Evolutionary conservation across 139 green algal genomes (phyloP), one percentile per base, ranked within the genome.

Genomic region (Spirogloea muscicola): DNA sequence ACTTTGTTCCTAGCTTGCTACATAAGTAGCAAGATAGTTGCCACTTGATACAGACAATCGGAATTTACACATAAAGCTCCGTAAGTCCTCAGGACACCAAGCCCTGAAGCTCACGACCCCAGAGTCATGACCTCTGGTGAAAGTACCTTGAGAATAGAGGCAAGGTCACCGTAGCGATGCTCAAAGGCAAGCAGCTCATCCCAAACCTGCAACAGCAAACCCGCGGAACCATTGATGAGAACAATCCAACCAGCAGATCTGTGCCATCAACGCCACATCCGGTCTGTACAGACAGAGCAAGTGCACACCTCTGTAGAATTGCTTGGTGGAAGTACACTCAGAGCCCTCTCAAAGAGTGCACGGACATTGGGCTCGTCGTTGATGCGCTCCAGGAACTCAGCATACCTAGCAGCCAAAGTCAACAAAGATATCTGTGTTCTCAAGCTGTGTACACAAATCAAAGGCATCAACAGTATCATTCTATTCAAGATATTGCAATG

Each of bases 291-390:
- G 55, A 21, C 27, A 38, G 33, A 21, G 9, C 27, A 64, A 64
- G 55, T 36, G 41, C 60, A 29, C 63, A 74, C 69, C 69, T 78
- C 60, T 5, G 36, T 18, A 36, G 69, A 78, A 29, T 76, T 34
- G 9, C 61, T 59, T 9, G 69, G 60, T 58, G 69, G 60, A 10
- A 78, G 38, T 3, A 66, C 21, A 77, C 60, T 78, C 1, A 96
- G 68, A 21, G 82, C 85, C 2, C 91, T 82, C 61, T 93, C 91
- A 79, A 94, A 91, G 43, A 95, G 84, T 27, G 86, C 87, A 1
- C 91, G 84, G 3, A 85, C 83, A 67, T 96, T 96, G 77, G 81
- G 76, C 1, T 84, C 43, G 74, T 96, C 91, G n/a, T 91, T 91
- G 3, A 91, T 59, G 88, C 87, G 58, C 49, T 2, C 38, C 29